Base-by-base conservation (phyloP, 2,329 filamentous ascomycete species). In the Botrytis elliptica region DNA sequence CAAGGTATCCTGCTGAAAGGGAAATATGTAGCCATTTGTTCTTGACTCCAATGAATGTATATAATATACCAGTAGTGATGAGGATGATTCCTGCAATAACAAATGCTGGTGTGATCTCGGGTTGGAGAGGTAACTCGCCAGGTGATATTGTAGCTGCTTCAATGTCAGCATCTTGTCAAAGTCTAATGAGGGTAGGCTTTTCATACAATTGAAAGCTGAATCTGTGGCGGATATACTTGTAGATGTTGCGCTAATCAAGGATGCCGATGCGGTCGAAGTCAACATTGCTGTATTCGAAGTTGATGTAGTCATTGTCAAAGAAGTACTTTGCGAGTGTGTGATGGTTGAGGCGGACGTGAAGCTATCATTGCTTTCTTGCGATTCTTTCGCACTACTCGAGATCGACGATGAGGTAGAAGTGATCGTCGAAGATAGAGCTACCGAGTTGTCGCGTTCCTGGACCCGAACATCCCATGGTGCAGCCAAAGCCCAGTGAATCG, bases 41-140 rank as follows among this genome's bases (percentile, higher is more conserved):
- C 82, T 93, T 95, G 79, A 97, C 93, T 1, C 95, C 95, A 77
- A 97, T 87, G 33, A 97, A 83, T 12, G 89, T 87, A 80, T 96
- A 92, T 10, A 88, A 84, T 14, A 87, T 79, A n/a, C 95, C 95
- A 14, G 90, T 88, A 6, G 90, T 80, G 62, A 98, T 86, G 74
- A 98, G 85, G 68, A 98, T 85, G 33, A 91, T 88, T 38, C 95
- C 95, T 49, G 90, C 91, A 67, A 98, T 88, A 4, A 90, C 93
- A 83, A 93, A 90, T 59, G 91, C 94, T 4, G 95, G 94, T 2
- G 94, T 97, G 66, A 98, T 86, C 72, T 82, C 83, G 0, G 95
- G 94, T 38, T 88, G 79, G 49, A 97, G 84, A 0, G 95, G 95
- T 29, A 98, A 86, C 69, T 87, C 81, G 64, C 86, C 87, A 3